Percentiles rank a stretch among this genome's conserved stretches.
phyloP scores from a whole-genome alignment of 129 eudicot genomes.

The Artemisia annua region DNA sequence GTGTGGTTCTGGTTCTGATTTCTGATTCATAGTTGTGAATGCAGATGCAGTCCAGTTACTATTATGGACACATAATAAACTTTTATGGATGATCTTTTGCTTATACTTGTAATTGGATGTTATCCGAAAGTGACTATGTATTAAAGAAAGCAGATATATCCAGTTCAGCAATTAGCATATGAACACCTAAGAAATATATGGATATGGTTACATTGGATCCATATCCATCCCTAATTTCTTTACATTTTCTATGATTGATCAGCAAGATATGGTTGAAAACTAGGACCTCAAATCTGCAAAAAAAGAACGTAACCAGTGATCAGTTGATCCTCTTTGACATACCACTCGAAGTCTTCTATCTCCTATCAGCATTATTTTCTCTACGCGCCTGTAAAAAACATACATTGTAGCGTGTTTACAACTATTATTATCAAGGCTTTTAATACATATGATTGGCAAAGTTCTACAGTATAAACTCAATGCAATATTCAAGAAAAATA shows the following conservation, averaged over 20 bases:
- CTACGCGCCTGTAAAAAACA: background rate
- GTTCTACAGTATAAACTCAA: background rate
- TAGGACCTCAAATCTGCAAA: conserved; percentile 26
- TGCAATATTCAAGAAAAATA: background rate
- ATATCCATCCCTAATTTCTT: background rate
- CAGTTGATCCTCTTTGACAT: background rate
- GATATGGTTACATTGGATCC: no score
- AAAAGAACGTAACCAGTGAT: background rate
- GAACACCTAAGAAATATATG: no score
- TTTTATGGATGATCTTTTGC: no score
- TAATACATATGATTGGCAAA: background rate
- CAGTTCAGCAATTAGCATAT: no score
- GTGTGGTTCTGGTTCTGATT: no score
- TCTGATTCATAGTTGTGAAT: no score
- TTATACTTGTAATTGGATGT: no score
- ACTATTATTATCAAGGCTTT: background rate
- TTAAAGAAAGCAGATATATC: no score
- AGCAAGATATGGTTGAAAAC: background rate
- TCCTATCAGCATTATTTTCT: background rate
- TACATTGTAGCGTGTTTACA: background rate
- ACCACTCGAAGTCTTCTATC: background rate
- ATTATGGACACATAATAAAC: no score
- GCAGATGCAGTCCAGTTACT: no score
- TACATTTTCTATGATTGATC: conserved; percentile 1
- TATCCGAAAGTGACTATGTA: no score